phyloP scores from a whole-genome alignment of 257 asterid species.

The Solanum chiquidenum region DNA sequence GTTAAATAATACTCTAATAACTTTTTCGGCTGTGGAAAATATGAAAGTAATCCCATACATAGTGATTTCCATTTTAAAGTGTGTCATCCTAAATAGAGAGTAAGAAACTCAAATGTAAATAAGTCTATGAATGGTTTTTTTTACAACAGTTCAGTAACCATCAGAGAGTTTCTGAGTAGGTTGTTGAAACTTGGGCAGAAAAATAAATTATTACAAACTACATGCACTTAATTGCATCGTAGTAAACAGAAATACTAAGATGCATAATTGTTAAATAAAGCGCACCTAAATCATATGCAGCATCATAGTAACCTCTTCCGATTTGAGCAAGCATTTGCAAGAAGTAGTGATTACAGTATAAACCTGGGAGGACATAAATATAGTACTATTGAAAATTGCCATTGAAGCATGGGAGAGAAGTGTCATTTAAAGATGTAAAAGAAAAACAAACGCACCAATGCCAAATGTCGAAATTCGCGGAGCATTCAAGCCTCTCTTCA shows the following conservation, averaged over 20 bases:
- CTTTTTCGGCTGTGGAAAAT: background rate
- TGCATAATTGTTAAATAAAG: background rate
- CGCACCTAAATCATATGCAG: constrained; percentile 67
- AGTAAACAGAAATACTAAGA: background rate
- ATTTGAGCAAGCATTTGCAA: constrained; percentile 83
- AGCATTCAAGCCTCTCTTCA: constrained; percentile 39
- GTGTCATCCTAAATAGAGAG: background rate
- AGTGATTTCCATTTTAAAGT: background rate
- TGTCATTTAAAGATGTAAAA: background rate
- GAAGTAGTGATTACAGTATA: constrained; percentile 80
- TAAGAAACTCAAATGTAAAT: background rate
- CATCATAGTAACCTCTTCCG: constrained; percentile 73
- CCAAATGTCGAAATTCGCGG: constrained; percentile 85
- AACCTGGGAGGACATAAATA: constrained; percentile 28
- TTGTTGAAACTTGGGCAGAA: background rate
- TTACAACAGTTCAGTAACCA: background rate
- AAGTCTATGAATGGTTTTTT: background rate
- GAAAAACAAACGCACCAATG: constrained; percentile 39
- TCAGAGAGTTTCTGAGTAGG: background rate
- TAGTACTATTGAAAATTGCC: background rate
- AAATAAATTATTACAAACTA: background rate
- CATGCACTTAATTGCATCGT: background rate
- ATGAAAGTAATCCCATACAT: background rate
- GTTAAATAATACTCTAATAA: background rate
- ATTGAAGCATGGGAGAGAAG: background rate